phyloP scores from a whole-genome alignment of 169 alveolate species.

The Eimeria maxima region DNA sequence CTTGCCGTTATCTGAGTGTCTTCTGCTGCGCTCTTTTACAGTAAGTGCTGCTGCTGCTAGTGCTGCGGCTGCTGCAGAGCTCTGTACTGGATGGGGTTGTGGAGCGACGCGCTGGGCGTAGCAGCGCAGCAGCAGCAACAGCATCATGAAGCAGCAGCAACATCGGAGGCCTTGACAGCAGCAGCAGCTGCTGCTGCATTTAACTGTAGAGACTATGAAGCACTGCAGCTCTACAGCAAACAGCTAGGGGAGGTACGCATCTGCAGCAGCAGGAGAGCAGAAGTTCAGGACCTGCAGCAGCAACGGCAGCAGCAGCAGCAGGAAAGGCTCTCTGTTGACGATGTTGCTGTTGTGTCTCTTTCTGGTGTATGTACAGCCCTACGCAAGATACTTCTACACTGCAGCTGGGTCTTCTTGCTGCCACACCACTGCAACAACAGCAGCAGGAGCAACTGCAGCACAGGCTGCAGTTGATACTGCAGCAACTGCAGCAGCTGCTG shows the following conservation, averaged over 20 bases:
- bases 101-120: neutral
- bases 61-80: slow-evolving; percentile 59
- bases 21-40: too few species aligned
- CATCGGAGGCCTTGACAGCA: neutral
- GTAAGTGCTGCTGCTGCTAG: slow-evolving; percentile 18
- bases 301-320: neutral
- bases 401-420: neutral
- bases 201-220: slow-evolving; percentile 6
- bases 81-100: neutral
- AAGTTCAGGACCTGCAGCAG: neutral
- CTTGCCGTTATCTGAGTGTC: neutral
- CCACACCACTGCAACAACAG: neutral
- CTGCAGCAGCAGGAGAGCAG: neutral
- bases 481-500: neutral
- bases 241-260: neutral
- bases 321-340: too few species aligned
- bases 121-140: neutral
- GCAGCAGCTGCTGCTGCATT: slow-evolving; percentile 46
- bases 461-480: neutral
- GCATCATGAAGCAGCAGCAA: neutral
- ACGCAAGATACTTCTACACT: slow-evolving; percentile 1
- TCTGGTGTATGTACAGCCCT: neutral
- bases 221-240: neutral
- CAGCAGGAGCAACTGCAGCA: neutral
- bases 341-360: neutral